Base-by-base conservation (phyloP, 345 rosid species). In the Aquilaria sinensis region DNA sequence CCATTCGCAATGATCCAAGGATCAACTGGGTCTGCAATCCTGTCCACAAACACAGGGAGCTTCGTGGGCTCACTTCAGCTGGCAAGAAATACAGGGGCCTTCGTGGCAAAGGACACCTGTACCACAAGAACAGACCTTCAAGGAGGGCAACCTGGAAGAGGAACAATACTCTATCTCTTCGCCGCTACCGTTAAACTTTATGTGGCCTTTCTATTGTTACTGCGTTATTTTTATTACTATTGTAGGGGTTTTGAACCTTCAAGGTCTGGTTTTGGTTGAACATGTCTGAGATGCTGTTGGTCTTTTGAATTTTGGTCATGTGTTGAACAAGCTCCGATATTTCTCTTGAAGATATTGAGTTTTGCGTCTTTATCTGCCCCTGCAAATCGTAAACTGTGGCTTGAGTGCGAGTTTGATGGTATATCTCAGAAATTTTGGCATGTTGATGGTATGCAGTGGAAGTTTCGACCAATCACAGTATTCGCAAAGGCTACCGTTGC, bases 21-120 rank as follows among this genome's bases (percentile, higher is more conserved):
- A 89, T 84, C 78, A 89, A 84, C 79, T 84, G 93, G 96, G 76
- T 89, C 60, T 82, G 89, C 69, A 86, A 89, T 29, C 96, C 96
- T 0, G 93, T 86, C 31, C 96, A 86, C 74, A 88, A 88, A 70
- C 96, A 86, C 74, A 82, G 92, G 66, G 96, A 88, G 47, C 92
- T 89, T 30, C 81, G 91, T 4, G 96, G 93, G 10, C 89, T 86
- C 34, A 89, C 96, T 55, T 84, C 96, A 2, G 94, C 89, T 10
- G 96, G 96, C 37, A 89, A 86, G 85, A 80, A 83, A 75, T 77
- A 86, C 80, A 80, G 94, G 57, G 96, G 96, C 69, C 82, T 89
- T 9, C 84, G 84, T 32, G 96, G 96, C 72, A 89, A 74, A 75
- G 96, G 96, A 37, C 89, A 84, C 75, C 62, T 51, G 67, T 67